These are phyloP conservation scores for Vigna hirtella DNA, from an alignment of 306 rosid genomes.

Conservation along the genomic window DNA sequence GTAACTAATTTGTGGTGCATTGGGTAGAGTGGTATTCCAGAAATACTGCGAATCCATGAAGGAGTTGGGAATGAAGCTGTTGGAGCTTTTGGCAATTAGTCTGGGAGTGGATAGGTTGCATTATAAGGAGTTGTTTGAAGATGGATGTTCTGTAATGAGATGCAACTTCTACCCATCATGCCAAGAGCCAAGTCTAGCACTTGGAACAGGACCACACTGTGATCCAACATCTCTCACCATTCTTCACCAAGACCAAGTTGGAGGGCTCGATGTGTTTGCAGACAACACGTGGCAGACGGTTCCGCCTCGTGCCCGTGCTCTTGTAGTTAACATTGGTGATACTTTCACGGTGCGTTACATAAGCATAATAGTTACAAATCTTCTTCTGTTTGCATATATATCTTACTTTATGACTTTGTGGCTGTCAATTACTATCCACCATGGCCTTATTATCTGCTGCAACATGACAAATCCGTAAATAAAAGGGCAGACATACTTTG, in stretches of 20 bases:
- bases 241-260: slow-evolving; percentile 76
- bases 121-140: slow-evolving; percentile 62
- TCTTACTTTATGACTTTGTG: slow-evolving; percentile 10
- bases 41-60: slow-evolving; percentile 74
- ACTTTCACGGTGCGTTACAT: slow-evolving; percentile 58
- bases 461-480: slow-evolving; percentile 27
- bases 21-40: slow-evolving; percentile 54
- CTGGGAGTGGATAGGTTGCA: slow-evolving; percentile 59
- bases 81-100: slow-evolving; percentile 73
- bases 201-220: slow-evolving; percentile 86
- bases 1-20: background rate
- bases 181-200: slow-evolving; percentile 53
- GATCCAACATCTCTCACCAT: slow-evolving; percentile 81
- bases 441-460: background rate
- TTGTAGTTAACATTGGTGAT: slow-evolving; percentile 81
- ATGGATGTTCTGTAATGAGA: slow-evolving; percentile 69
- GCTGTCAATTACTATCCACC: slow-evolving; percentile 2
- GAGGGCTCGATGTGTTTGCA: slow-evolving; percentile 78
- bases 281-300: slow-evolving; percentile 64
- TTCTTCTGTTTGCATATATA: background rate
- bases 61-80: slow-evolving; percentile 52
- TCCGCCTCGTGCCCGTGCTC: slow-evolving; percentile 57
- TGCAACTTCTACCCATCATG: slow-evolving; percentile 83
- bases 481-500: slow-evolving; percentile 16
- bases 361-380: background rate